A percentile compares a stretch with the other conserved stretches of the same genome.
Conservation (phyloP, 805 yeast species). For the Nakazawaea pomicola region DNA sequence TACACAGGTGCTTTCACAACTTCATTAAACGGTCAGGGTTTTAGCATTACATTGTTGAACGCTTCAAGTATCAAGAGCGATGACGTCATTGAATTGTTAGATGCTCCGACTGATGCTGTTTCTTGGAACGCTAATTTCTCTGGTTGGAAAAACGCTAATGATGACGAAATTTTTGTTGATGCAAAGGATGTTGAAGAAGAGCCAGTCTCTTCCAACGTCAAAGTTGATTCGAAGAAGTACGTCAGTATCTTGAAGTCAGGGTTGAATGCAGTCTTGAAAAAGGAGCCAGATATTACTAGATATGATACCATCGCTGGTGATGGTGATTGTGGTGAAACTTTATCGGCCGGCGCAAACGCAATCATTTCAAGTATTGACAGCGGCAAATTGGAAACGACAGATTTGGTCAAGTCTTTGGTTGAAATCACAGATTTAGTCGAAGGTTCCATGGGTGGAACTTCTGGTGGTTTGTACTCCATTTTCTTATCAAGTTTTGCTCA, state of each 20-base stretch:
- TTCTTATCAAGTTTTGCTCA: constrained; percentile 72
- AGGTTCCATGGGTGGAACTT: constrained; percentile 92
- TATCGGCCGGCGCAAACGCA: constrained; percentile 29
- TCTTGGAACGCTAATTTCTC: constrained; percentile 64
- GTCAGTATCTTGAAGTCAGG: constrained; percentile 37
- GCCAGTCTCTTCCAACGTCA: constrained; percentile 22
- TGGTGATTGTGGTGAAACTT: constrained; percentile 37
- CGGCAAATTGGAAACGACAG: constrained; percentile 32
- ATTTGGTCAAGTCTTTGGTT: constrained; percentile 56
- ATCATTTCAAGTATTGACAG: constrained; percentile 30
- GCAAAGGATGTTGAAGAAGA: constrained; percentile 27
- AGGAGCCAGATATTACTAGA: constrained; percentile 46
- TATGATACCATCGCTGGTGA: constrained; percentile 41
- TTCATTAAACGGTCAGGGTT: constrained; percentile 89
- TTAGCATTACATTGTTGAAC: constrained; percentile 78
- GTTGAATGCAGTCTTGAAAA: constrained; percentile 47
- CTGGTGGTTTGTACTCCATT: constrained; percentile 90
- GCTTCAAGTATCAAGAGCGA: constrained; percentile 46
- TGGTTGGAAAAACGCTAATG: constrained; percentile 19
- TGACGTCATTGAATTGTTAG: constrained; percentile 51
- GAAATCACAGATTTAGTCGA: constrained; percentile 81
- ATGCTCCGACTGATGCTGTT: constrained; percentile 70
- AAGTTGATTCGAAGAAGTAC: constrained; percentile 24
- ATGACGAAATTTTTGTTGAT: constrained; percentile 22
- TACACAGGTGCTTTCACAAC: constrained; percentile 81